phyloP scores from a whole-genome alignment of 208 protist species.

The Leishmania arabica region DNA sequence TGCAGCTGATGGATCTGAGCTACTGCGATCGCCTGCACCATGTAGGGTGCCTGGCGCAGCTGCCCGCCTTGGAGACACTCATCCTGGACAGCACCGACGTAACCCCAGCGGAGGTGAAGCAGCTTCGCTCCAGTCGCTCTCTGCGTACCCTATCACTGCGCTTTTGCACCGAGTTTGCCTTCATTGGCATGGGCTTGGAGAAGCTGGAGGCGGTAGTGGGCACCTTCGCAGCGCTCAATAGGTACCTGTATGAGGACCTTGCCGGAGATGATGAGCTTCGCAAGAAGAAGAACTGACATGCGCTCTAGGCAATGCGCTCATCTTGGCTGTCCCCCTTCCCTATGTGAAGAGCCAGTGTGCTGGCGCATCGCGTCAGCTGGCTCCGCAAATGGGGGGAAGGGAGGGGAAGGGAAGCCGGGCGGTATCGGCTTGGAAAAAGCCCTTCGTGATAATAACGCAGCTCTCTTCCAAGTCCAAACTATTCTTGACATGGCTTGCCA shows the following conservation, averaged over 20 bases:
- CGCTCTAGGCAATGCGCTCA: neutral
- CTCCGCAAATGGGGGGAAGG: no score
- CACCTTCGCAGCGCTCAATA: slow-evolving; percentile 35
- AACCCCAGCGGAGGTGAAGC: slow-evolving; percentile 33
- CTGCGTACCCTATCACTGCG: slow-evolving; percentile 53
- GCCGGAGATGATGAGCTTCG: slow-evolving; percentile 43
- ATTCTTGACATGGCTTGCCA: neutral
- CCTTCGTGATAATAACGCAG: neutral
- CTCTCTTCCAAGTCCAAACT: neutral
- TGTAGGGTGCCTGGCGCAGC: slow-evolving; percentile 31
- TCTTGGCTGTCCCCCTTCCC: neutral
- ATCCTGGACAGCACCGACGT: slow-evolving; percentile 67
- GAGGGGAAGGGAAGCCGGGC: no score
- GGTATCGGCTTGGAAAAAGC: neutral
- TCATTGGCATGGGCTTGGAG: slow-evolving; percentile 23
- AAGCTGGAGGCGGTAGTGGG: slow-evolving; percentile 33
- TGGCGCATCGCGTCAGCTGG: neutral
- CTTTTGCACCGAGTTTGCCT: slow-evolving; percentile 56
- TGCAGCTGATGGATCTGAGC: slow-evolving; percentile 59
- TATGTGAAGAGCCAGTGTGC: neutral
- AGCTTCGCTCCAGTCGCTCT: slow-evolving; percentile 27
- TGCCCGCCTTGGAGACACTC: slow-evolving; percentile 45
- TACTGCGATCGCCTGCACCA: slow-evolving; percentile 62
- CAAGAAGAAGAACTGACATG: slow-evolving; percentile 22
- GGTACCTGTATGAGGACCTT: slow-evolving; percentile 57